Base-by-base conservation (phyloP, 1,139 yeast genomes). In the Candida frijolesensis region DNA sequence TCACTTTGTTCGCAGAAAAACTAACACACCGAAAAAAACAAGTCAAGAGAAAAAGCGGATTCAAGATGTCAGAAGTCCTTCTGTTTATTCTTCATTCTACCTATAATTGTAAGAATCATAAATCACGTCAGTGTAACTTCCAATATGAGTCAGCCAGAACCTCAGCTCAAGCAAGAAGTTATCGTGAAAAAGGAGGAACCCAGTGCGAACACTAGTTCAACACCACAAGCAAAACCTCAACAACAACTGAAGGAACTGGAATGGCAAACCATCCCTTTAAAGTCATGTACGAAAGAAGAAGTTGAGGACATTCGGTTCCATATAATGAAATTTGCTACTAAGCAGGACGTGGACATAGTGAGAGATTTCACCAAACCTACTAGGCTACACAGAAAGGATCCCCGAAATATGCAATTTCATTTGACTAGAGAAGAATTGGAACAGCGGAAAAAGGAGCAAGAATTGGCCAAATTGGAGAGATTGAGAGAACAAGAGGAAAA, bases 311-410 rank as follows among this genome's bases (percentile, higher is more conserved):
- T 86, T 47, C 78, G 96, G 54, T 87, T 85, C 55, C 97, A 94
- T 65, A 79, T 94, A 33, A 70, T 92, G 71, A 86, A 87, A 66
- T 90, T 94, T 63, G 96, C 87, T 61, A 78, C 89, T 37, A 83
- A 84, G 55, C 80, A 82, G 58, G 78, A 80, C 44, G 86, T 94
- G 33, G 89, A 89, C 56, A 94, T 95, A 5, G 72, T 75, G 30
- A 74, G 76, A 35, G 85, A 85, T 56, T 92, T 92, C 66, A 84
- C 83, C 47, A 80, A 81, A 52, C 99, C 99, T 0, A 87, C 92
- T 15, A 75, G 97, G 58, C 74, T 92, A 61, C 97, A 91, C 66
- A 79, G 98, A 59, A 91, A 92, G 64, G 98, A 92, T 66, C 97
- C 98, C 1, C 80, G 91, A 59, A 89, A 89, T 63, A 75, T 92